Conservation (phyloP, 148 eudicot species). For the Oxyria digyna region DNA sequence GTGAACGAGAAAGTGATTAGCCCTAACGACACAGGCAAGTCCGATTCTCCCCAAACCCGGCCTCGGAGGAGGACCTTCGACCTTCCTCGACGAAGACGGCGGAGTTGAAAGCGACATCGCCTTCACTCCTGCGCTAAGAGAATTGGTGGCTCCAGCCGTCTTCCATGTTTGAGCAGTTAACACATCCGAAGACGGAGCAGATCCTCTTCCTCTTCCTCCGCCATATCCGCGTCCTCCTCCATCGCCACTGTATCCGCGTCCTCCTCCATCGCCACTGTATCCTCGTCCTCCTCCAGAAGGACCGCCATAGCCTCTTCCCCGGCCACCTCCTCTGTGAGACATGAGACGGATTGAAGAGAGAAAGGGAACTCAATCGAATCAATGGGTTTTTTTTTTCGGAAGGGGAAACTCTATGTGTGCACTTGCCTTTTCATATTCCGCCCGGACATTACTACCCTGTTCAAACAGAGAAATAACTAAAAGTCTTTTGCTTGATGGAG, state of each 20-base stretch:
- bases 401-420: neutral
- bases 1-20: slow-evolving; percentile 59
- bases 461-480: neutral
- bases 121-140: neutral
- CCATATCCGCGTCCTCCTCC: neutral
- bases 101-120: slow-evolving; percentile 14
- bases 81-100: slow-evolving; percentile 27
- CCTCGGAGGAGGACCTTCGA: slow-evolving; percentile 27
- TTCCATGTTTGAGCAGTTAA: slow-evolving; percentile 9
- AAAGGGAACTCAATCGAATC: neutral
- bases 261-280: slow-evolving; percentile 3
- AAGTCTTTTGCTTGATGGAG: neutral
- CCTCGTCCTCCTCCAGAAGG: slow-evolving; percentile 15
- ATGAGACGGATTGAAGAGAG: neutral
- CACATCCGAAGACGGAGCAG: slow-evolving; percentile 7
- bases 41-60: slow-evolving; percentile 52
- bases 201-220: neutral
- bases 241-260: too few relatives aligned
- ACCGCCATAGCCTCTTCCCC: slow-evolving; percentile 5
- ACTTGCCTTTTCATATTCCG: neutral
- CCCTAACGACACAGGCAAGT: slow-evolving; percentile 26
- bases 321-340: slow-evolving; percentile 16
- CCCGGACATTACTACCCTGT: neutral
- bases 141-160: neutral
- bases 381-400: neutral